Base-by-base conservation (phyloP, 371 early-diverging fungal genomes). In the Mortierella sp. region DNA sequence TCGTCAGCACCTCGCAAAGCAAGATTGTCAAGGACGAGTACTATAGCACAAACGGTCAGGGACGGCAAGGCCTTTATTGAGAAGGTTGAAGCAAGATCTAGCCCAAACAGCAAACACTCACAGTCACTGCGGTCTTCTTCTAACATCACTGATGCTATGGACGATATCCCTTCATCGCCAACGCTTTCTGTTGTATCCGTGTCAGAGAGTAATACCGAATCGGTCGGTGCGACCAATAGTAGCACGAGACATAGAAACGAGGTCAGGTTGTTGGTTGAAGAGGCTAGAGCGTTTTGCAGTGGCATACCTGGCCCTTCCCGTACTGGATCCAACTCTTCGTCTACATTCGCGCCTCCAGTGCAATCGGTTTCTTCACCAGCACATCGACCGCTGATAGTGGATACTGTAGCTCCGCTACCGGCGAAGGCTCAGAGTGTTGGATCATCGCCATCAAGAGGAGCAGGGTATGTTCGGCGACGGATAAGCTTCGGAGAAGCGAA, bases 251-350 rank as follows among this genome's bases (percentile, higher is more conserved):
- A 59, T 24, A 32, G 60, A 50, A 60, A 61, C 9, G 71, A 59
- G 10, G 24, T 74, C 11, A 22, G 45, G 3, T 58, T 79, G 13
- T 48, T 81, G 55, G 81, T 81, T 4, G 55, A 81, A 38, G 81
- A 81, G 48, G 81, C 81, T 0, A 68, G 81, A 5, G 81, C 68
- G 24, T 81, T 81, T 28, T 81, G 81, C 32, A 70, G 69, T 48
- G 67, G 72, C n/a, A 32, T 62, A 11, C 69, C 62, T 13, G 61
- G 55, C 2, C 58, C 63, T 19, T 15, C 58, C 3, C 63, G 70
- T 28, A 36, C 48, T 48, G 36, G 62, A 32, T 28, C 59, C 8
- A 59, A 9, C 38, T 16, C 60, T 45, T 40, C 67, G 9, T 10
- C 58, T 0, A 41, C 21, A 9, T 11, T 60, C 4, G 24, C 41